These are phyloP conservation scores for Dictyophora rubrovolvata DNA, from an alignment of 768 basidiomycete species.

Conservation along the genomic window DNA sequence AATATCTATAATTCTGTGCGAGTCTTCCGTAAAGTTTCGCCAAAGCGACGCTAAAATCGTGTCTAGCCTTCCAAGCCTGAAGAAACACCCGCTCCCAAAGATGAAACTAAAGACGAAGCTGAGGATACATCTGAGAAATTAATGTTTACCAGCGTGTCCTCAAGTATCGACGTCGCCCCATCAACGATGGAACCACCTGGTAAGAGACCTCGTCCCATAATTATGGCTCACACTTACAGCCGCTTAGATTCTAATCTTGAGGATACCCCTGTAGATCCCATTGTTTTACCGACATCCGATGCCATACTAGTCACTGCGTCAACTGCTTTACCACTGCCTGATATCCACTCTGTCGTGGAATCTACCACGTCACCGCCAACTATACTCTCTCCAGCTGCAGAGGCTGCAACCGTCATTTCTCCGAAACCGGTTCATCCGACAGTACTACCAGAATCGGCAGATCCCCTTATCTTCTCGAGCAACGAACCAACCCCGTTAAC, in stretches of 20 bases:
- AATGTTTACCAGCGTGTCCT: conserved; percentile 4
- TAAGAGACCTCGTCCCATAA: not conserved
- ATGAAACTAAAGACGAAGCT: not conserved
- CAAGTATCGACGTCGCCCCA: not conserved
- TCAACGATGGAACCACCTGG: conserved; percentile 18
- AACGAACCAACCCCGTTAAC: not conserved
- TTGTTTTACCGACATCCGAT: not conserved
- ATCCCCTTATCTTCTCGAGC: not conserved
- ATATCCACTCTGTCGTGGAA: no score
- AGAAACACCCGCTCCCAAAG: not conserved
- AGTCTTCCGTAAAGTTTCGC: not conserved
- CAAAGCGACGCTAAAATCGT: conserved; percentile 34
- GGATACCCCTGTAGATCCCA: not conserved
- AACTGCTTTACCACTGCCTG: not conserved
- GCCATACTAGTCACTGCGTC: not conserved
- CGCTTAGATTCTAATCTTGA: no score
- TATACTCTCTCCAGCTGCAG: not conserved
- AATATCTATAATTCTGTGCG: conserved; percentile 41
- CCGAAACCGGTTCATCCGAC: not conserved
- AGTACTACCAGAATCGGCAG: not conserved
- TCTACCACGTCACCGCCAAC: not conserved
- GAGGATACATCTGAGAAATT: not conserved
- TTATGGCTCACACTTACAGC: no score
- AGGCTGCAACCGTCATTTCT: not conserved
- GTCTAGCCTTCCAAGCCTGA: conserved; percentile 1